Conservation (phyloP, 805 yeast species). For the Cyberlindnera petersonii region DNA sequence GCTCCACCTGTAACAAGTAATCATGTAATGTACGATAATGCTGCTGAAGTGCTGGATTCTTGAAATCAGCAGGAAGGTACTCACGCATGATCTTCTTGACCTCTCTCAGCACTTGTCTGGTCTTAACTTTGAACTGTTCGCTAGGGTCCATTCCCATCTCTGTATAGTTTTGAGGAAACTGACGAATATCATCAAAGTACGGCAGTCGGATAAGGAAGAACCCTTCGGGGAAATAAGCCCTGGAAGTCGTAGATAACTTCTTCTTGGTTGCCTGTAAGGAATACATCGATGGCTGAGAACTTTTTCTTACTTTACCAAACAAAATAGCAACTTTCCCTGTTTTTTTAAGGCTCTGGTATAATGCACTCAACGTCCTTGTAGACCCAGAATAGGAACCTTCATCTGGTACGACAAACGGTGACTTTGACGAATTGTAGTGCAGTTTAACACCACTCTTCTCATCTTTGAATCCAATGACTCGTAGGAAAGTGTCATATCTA, state of each 20-base stretch:
- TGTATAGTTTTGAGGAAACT: constrained; percentile 44
- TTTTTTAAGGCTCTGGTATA: constrained; percentile 56
- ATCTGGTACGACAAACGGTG: constrained; percentile 67
- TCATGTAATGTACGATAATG: constrained; percentile 63
- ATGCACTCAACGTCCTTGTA: constrained; percentile 57
- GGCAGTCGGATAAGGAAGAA: constrained; percentile 69
- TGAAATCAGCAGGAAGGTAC: constrained; percentile 53
- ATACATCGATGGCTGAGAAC: constrained; percentile 52
- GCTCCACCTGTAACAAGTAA: constrained; percentile 55
- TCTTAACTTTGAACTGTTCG: constrained; percentile 13
- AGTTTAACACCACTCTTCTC: constrained; percentile 40
- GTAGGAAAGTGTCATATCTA: constrained; percentile 45
- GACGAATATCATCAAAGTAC: constrained; percentile 69
- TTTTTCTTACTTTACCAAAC: constrained; percentile 61
- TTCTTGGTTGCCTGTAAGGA: constrained; percentile 53
- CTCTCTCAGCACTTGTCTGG: constrained; percentile 24
- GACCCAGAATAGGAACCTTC: constrained; percentile 60
- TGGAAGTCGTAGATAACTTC: constrained; percentile 1
- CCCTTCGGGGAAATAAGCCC: constrained; percentile 44
- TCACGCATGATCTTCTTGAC: constrained; percentile 39
- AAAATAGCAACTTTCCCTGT: constrained; percentile 58
- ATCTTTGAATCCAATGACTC: constrained; percentile 64
- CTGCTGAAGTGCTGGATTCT: constrained; percentile 66
- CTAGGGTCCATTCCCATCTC: constrained; percentile 9
- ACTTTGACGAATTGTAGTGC: constrained; percentile 47